These are phyloP conservation scores for Tremellales sp. DNA, from an alignment of 1,284 basidiomycete genomes.

Conservation along the genomic window DNA sequence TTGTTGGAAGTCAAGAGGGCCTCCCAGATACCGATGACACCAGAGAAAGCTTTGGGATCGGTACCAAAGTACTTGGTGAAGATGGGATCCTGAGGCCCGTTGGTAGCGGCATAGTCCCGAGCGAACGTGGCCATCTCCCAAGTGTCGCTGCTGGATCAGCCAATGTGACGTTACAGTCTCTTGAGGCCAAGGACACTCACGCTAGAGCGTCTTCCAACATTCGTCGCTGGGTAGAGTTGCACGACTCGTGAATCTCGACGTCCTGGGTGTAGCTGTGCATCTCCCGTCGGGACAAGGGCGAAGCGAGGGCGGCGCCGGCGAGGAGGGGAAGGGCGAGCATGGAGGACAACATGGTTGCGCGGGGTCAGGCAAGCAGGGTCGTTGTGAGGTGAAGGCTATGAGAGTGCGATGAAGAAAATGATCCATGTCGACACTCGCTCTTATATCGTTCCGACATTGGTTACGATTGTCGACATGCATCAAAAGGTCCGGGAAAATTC, in stretches of 20 bases:
- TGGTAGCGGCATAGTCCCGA: slow-evolving; percentile 35
- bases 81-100: slow-evolving; percentile 40
- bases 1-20: slow-evolving; percentile 40
- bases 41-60: slow-evolving; percentile 25
- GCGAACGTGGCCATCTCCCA: slow-evolving; percentile 36
- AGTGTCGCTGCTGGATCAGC: slow-evolving; percentile 29
- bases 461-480: too few species aligned
- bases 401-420: neutral
- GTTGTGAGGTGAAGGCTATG: neutral
- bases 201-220: slow-evolving; percentile 39
- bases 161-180: neutral
- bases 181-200: slow-evolving; percentile 13
- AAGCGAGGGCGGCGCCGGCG: slow-evolving; percentile 13
- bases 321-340: slow-evolving; percentile 15
- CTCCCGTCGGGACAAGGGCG: slow-evolving; percentile 22
- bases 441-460: too few species aligned
- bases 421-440: too few species aligned
- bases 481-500: too few species aligned
- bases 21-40: slow-evolving; percentile 40
- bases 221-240: slow-evolving; percentile 46
- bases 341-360: slow-evolving; percentile 13
- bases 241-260: slow-evolving; percentile 46
- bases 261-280: slow-evolving; percentile 27
- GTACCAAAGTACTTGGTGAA: slow-evolving; percentile 48
- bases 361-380: neutral